Evolutionary conservation across 2,329 filamentous ascomycete genomes (phyloP).

Genomic region (Aspergillus quadricinctus): DNA sequence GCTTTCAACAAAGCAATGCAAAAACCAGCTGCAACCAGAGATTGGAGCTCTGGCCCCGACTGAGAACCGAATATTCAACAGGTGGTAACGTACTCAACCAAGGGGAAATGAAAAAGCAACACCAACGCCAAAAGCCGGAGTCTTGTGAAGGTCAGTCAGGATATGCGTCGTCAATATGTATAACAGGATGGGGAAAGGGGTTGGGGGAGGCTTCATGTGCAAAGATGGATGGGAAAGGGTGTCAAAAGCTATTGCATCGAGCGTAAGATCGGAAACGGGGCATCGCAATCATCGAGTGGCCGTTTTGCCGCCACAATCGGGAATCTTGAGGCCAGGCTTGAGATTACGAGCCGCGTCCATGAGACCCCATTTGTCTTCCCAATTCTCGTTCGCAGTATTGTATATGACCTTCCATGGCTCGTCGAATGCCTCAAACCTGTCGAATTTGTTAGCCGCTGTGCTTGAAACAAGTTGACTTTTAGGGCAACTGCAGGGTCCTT

Average conservation of each 20-base stretch:
- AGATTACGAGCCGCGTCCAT: constrained; percentile 81
- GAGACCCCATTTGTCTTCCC: constrained; percentile 95
- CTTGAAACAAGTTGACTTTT: neutral
- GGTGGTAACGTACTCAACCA: neutral
- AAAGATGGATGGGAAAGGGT: neutral
- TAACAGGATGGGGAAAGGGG: neutral
- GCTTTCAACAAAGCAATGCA: neutral
- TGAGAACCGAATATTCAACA: neutral
- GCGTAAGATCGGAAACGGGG: neutral
- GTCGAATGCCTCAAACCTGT: constrained; percentile 85
- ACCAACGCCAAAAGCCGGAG: neutral
- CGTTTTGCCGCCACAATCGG: constrained; percentile 76
- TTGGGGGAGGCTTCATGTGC: neutral
- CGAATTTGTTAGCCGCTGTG: constrained; percentile 10
- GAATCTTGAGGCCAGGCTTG: constrained; percentile 79
- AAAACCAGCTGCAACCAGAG: neutral
- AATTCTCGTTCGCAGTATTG: constrained; percentile 64
- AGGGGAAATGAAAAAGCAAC: neutral
- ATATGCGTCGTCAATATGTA: constrained; percentile 7
- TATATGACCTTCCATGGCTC: constrained; percentile 88
- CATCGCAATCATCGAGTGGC: constrained; percentile 34
- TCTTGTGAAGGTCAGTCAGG: neutral
- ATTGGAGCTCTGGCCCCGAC: neutral
- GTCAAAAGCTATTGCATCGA: neutral
- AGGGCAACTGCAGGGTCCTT: constrained; percentile 24